Base-by-base conservation (phyloP, 2,329 filamentous ascomycete genomes). In the Aotearoamyces nothofagi region DNA sequence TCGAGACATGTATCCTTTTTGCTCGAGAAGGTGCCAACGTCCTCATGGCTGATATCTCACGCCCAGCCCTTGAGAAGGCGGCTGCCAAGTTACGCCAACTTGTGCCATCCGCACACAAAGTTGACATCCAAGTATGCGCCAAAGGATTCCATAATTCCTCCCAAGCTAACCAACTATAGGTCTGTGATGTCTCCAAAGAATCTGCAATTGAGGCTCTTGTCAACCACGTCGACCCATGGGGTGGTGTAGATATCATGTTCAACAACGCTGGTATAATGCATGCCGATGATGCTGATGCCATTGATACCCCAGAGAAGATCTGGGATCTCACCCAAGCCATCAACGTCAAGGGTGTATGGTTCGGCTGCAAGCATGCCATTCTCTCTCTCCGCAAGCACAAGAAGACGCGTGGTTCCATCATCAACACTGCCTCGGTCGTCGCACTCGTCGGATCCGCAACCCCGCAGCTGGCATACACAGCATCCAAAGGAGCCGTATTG, bases 231-330 rank as follows among this genome's bases (percentile, higher is more conserved):
- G 77, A 82, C 44, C 51, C 61, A 14, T 78, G 74, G 70, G 78
- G 77, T 37, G 78, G 78, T 22, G 52, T 77, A 1, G 78, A 83
- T 43, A 62, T 82, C 44, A 73, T 82, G 42, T 82, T 82, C 65
- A 83, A 82, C 60, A 83, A 83, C 43, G 78, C 78, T 10, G 78
- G 78, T 10, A 82, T 82, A 42, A 82, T 83, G 77, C 77, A 82
- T 48, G 64, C 63, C 13, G 61, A 77, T 33, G 68, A 72, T 38
- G 61, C 57, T 4, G 64, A 72, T 46, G 75, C 77, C 11, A 57
- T 80, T 39, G 63, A 73, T 41, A 81, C 76, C 2, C 63, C 72
- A 1, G 77, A 81, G 54, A 69, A 71, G 47, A 78, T 82, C 52
- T 83, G 78, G 78, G 76, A 83, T 39, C 50, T 80, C 33, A 82